Conservation (phyloP, 192 early-diverging fungal genomes). For the Podila clonocystis region DNA sequence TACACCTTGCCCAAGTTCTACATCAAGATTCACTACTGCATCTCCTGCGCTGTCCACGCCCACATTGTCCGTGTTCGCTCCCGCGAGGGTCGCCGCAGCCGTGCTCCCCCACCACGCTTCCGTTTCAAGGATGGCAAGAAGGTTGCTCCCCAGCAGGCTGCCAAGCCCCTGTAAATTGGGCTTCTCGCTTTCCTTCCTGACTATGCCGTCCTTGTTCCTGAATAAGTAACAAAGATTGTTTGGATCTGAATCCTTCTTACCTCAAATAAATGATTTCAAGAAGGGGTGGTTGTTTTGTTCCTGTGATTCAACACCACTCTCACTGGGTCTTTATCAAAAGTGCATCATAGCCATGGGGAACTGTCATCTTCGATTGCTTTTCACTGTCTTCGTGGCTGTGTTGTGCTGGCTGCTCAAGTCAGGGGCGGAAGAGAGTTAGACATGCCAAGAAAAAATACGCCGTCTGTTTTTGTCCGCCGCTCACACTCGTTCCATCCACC, state of each 20-base stretch:
- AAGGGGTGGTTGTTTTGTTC: conserved; percentile 1
- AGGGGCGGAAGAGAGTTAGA: too few relatives aligned
- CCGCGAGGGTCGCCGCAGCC: conserved; percentile 86
- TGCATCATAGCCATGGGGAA: too few relatives aligned
- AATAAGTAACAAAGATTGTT: neutral
- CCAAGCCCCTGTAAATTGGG: conserved; percentile 53
- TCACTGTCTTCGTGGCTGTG: neutral
- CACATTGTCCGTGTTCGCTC: conserved; percentile 92
- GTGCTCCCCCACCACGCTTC: conserved; percentile 93
- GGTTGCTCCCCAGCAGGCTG: conserved; percentile 54
- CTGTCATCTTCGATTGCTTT: neutral
- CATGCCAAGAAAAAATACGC: too few relatives aligned
- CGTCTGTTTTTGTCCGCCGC: too few relatives aligned
- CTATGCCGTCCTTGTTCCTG: too few relatives aligned
- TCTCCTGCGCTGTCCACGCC: conserved; percentile 61
- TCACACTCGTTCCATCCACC: too few relatives aligned
- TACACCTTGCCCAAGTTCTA: conserved; percentile 99
- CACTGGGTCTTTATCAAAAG: neutral
- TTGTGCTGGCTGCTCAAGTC: too few relatives aligned
- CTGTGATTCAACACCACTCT: conserved; percentile 4
- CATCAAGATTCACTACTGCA: conserved; percentile 98
- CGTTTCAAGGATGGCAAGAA: conserved; percentile 85
- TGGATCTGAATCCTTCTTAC: too few relatives aligned
- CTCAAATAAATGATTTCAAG: neutral
- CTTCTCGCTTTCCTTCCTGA: neutral